Conservation (phyloP, 768 basidiomycete genomes). For the Mycena rebaudengoi region DNA sequence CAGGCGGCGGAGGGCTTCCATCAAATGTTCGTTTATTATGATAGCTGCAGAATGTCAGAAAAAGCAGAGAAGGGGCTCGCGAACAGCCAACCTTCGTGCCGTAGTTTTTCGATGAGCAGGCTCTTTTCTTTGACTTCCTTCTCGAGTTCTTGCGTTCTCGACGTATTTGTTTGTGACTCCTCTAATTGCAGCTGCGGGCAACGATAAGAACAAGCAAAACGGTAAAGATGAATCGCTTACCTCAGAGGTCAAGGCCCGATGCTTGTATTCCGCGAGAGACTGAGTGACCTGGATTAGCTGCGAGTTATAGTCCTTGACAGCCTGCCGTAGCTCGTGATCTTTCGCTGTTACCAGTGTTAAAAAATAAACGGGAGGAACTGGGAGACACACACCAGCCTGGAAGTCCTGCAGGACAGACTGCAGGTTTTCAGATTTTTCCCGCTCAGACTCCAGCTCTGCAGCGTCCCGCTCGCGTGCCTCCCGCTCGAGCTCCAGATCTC, state of each 20-base stretch:
- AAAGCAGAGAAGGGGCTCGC: neutral
- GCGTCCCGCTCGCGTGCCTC: conserved; percentile 65
- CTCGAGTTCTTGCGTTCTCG: conserved; percentile 77
- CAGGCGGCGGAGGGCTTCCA: conserved; percentile 95
- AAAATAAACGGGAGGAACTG: neutral
- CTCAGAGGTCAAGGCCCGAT: conserved; percentile 89
- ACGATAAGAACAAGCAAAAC: conserved; percentile 9
- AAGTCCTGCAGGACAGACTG: conserved; percentile 96
- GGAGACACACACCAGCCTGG: conserved; percentile 74
- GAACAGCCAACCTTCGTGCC: conserved; percentile 88
- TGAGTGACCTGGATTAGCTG: conserved; percentile 76
- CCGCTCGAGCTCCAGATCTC: conserved; percentile 74
- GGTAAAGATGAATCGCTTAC: conserved; percentile 33
- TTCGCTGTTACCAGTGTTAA: conserved; percentile 65
- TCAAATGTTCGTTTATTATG: conserved; percentile 96
- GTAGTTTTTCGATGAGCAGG: conserved; percentile 90
- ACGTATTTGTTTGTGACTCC: conserved; percentile 72
- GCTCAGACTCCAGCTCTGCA: conserved; percentile 69
- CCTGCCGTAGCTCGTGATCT: conserved; percentile 88
- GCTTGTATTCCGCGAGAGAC: conserved; percentile 90
- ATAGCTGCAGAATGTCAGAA: conserved; percentile 65
- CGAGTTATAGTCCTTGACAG: conserved; percentile 82
- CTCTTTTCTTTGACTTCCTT: conserved; percentile 96
- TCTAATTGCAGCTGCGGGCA: conserved; percentile 73
- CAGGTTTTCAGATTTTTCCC: conserved; percentile 81